These are phyloP conservation scores for Stemphylium lycopersici DNA, from an alignment of 2,329 filamentous ascomycete species.

Conservation along the genomic window DNA sequence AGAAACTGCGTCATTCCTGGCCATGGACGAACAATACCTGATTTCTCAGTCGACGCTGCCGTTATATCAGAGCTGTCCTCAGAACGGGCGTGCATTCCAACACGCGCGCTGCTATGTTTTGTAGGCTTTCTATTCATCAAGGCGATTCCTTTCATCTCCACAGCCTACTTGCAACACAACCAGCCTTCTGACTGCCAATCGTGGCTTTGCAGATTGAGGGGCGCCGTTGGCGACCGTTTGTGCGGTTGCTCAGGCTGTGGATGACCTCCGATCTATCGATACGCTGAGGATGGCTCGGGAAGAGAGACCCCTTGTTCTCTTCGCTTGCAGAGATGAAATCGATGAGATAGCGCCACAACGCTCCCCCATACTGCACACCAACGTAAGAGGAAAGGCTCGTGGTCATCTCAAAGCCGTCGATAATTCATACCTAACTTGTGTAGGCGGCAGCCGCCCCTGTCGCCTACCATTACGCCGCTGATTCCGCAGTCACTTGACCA, in stretches of 20 bases:
- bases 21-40: slow-evolving; percentile 31
- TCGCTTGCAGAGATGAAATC: slow-evolving; percentile 19
- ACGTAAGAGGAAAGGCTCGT: slow-evolving; percentile 38
- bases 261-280: slow-evolving; percentile 29
- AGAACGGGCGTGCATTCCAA: slow-evolving; percentile 28
- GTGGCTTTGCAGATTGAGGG: slow-evolving; percentile 41
- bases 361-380: slow-evolving; percentile 43
- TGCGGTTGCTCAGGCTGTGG: slow-evolving; percentile 15
- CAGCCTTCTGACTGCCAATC: slow-evolving; percentile 25
- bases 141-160: slow-evolving; percentile 24
- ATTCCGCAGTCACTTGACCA: slow-evolving; percentile 46
- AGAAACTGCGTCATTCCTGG: slow-evolving; percentile 33
- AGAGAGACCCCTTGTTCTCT: slow-evolving; percentile 28
- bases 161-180: slow-evolving; percentile 23
- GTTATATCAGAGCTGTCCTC: slow-evolving; percentile 27
- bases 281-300: slow-evolving; percentile 34
- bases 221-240: slow-evolving; percentile 31
- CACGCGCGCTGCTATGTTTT: slow-evolving; percentile 28
- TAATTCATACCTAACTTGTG: slow-evolving; percentile 39
- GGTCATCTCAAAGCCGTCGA: slow-evolving; percentile 27
- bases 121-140: slow-evolving; percentile 34
- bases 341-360: slow-evolving; percentile 37
- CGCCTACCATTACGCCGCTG: slow-evolving; percentile 33
- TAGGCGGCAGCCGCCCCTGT: slow-evolving; percentile 33
- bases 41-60: slow-evolving; percentile 21